phyloP scores from a whole-genome alignment of 768 basidiomycete species.

The Boletus reticulatus region DNA sequence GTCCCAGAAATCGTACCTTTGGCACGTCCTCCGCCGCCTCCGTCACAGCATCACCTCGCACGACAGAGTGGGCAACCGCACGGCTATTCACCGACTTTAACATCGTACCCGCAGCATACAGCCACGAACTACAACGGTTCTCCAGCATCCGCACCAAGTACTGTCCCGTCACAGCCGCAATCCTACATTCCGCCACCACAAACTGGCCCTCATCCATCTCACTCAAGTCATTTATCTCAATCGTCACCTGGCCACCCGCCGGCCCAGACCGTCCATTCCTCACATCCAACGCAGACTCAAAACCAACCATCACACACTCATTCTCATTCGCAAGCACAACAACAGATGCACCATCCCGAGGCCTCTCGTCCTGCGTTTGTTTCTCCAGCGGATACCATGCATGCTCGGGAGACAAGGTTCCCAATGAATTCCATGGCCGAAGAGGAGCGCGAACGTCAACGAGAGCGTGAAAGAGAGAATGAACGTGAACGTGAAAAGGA shows the following conservation, averaged over 20 bases:
- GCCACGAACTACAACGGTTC: constrained; percentile 14
- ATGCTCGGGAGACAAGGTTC: constrained; percentile 24
- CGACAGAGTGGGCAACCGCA: constrained; percentile 20
- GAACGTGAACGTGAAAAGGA: constrained; percentile 20
- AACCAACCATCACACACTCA: constrained; percentile 27
- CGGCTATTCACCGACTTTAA: constrained; percentile 13
- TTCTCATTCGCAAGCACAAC: constrained; percentile 26
- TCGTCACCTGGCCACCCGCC: constrained; percentile 16
- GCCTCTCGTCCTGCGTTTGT: constrained; percentile 22
- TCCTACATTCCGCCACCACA: constrained; percentile 17
- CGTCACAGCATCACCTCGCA: constrained; percentile 18
- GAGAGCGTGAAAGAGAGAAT: constrained; percentile 18
- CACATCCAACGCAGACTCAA: constrained; percentile 19
- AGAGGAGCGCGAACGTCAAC: constrained; percentile 23
- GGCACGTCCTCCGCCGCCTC: constrained; percentile 13
- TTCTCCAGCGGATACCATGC: constrained; percentile 29
- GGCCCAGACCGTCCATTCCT: constrained; percentile 14
- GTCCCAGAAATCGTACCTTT: constrained; percentile 17
- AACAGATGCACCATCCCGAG: constrained; percentile 26
- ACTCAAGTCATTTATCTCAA: constrained; percentile 14
- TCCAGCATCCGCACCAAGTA: constrained; percentile 11
- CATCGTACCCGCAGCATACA: constrained; percentile 18
- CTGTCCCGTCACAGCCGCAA: constrained; percentile 27
- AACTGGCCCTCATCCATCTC: constrained; percentile 8
- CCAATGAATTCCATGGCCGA: constrained; percentile 5